Conservation (phyloP, 768 basidiomycete genomes). For the Chlorophyllum brunneum region DNA sequence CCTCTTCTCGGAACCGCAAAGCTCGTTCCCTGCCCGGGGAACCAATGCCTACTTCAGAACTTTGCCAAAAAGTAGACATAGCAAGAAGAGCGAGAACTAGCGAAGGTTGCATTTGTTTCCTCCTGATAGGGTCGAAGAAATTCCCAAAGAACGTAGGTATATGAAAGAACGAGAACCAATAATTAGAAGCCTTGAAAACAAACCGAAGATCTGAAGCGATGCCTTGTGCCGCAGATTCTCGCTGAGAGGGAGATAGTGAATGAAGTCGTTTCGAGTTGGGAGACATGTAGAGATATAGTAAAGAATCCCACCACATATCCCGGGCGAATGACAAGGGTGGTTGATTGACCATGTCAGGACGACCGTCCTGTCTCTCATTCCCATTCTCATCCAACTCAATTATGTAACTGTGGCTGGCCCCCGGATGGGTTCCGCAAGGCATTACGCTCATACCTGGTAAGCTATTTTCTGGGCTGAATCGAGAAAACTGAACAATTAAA, state of each 20-base stretch:
- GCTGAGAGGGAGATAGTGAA: constrained; percentile 35
- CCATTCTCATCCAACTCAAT: constrained; percentile 27
- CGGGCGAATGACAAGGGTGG: constrained; percentile 67
- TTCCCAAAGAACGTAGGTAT: constrained; percentile 62
- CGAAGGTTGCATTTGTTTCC: constrained; percentile 63
- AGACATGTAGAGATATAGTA: constrained; percentile 52
- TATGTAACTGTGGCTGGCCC: constrained; percentile 20
- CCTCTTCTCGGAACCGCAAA: constrained; percentile 58
- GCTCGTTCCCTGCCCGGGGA: constrained; percentile 51
- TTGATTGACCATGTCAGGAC: constrained; percentile 38
- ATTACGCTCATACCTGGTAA: constrained; percentile 18
- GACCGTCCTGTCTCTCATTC: constrained; percentile 19
- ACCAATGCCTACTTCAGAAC: constrained; percentile 56
- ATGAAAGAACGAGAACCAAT: constrained; percentile 75
- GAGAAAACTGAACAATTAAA: constrained; percentile 16
- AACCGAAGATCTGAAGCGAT: constrained; percentile 59
- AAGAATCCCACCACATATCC: constrained; percentile 77
- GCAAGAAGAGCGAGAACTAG: constrained; percentile 60
- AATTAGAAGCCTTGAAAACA: constrained; percentile 58
- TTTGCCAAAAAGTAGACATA: constrained; percentile 65
- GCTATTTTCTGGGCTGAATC: constrained; percentile 18
- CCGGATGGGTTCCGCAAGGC: not conserved
- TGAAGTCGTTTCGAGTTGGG: constrained; percentile 28
- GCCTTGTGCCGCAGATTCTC: constrained; percentile 39
- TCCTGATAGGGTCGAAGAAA: constrained; percentile 49